A percentile compares a stretch with the other conserved stretches of the same genome.
Conservation (phyloP, 257 asterid species). For the Nicotiana knightiana region DNA sequence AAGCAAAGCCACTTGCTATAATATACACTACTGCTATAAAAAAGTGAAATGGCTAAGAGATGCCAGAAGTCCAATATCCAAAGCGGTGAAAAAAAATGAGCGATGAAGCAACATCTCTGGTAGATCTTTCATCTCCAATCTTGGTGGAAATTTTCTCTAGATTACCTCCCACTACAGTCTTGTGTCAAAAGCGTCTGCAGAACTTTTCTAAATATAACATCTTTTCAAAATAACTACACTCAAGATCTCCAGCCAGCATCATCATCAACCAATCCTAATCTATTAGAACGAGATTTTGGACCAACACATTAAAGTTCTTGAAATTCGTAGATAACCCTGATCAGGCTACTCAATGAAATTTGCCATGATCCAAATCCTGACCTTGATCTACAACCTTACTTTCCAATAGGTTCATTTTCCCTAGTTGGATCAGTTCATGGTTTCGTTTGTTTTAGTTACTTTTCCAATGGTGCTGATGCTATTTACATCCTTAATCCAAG, state of each 20-base stretch:
- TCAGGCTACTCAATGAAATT: neutral
- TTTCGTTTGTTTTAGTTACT: conserved; percentile 15
- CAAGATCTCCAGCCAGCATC: too few relatives aligned
- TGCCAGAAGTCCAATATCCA: neutral
- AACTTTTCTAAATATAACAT: neutral
- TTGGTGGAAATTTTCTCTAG: conserved; percentile 29
- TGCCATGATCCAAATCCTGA: conserved; percentile 6
- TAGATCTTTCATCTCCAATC: conserved; percentile 30
- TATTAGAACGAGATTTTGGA: too few relatives aligned
- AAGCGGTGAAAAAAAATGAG: neutral
- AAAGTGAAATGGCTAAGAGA: too few relatives aligned
- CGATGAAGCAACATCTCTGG: neutral
- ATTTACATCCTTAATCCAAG: conserved; percentile 38
- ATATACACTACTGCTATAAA: too few relatives aligned
- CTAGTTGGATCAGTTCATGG: conserved; percentile 40
- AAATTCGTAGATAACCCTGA: too few relatives aligned
- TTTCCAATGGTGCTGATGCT: conserved; percentile 20
- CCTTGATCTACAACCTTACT: conserved; percentile 6
- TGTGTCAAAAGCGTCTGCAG: conserved; percentile 30
- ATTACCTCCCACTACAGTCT: conserved; percentile 27
- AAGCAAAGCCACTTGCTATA: too few relatives aligned
- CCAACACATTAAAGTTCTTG: too few relatives aligned
- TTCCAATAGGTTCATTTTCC: neutral
- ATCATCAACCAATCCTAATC: too few relatives aligned
- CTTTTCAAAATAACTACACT: neutral